A percentile compares a stretch with the other conserved stretches of the same genome.
phyloP scores from a whole-genome alignment of 1,284 basidiomycete genomes.

The Melampsora occidentalis region DNA sequence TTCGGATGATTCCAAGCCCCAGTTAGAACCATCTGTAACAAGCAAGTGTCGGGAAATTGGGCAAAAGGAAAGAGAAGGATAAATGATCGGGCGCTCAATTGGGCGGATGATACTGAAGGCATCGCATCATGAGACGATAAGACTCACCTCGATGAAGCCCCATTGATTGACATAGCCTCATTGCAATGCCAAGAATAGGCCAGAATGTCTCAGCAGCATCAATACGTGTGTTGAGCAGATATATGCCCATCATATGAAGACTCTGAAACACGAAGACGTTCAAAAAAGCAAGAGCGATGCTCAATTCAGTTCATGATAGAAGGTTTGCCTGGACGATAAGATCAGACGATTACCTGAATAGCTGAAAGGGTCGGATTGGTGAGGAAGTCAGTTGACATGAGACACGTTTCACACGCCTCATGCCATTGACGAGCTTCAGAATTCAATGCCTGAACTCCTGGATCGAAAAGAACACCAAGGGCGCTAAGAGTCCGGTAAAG shows the following conservation, averaged over 20 bases:
- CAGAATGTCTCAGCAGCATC: slow-evolving; percentile 41
- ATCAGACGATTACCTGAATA: slow-evolving; percentile 21
- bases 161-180: slow-evolving; percentile 40
- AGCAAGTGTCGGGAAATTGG: background rate
- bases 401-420: slow-evolving; percentile 34
- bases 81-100: background rate
- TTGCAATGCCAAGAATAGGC: slow-evolving; percentile 33
- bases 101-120: too few relatives aligned
- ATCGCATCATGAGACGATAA: background rate
- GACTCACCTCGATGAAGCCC: slow-evolving; percentile 39
- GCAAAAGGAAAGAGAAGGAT: background rate
- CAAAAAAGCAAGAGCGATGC: background rate
- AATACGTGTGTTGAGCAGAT: slow-evolving; percentile 29
- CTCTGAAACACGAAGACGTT: slow-evolving; percentile 6
- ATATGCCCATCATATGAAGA: slow-evolving; percentile 28
- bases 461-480: slow-evolving; percentile 36
- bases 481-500: slow-evolving; percentile 7
- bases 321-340: background rate
- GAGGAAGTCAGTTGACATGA: slow-evolving; percentile 36
- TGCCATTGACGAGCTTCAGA: slow-evolving; percentile 37
- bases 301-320: background rate
- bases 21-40: slow-evolving; percentile 37
- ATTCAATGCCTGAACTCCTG: slow-evolving; percentile 22
- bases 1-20: slow-evolving; percentile 29
- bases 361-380: slow-evolving; percentile 25